phyloP scores from a whole-genome alignment of 495 filamentous ascomycete species.

The Aspergillus conjunctus region DNA sequence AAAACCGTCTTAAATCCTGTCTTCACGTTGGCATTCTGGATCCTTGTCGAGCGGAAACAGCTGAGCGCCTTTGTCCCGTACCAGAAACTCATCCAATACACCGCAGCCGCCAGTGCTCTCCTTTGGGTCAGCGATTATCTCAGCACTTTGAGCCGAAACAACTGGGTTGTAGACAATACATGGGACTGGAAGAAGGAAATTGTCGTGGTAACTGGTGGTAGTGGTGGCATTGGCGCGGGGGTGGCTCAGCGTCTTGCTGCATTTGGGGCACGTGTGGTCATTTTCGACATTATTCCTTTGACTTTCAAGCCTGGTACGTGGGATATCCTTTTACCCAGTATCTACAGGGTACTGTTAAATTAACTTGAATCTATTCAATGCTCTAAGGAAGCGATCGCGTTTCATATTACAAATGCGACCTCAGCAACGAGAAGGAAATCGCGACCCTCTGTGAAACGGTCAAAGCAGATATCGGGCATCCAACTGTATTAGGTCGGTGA shows the following conservation, averaged over 20 bases:
- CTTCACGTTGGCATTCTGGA: slow-evolving; percentile 4
- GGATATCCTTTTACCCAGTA: background rate
- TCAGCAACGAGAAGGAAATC: slow-evolving; percentile 65
- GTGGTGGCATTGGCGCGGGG: slow-evolving; percentile 60
- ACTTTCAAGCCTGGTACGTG: slow-evolving; percentile 54
- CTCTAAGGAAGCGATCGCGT: slow-evolving; percentile 30
- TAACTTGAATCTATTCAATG: background rate
- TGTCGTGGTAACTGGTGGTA: slow-evolving; percentile 65
- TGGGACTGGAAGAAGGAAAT: slow-evolving; percentile 66
- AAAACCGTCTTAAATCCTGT: slow-evolving; percentile 23
- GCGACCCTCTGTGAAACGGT: slow-evolving; percentile 62
- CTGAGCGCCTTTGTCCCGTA: background rate
- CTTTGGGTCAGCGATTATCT: slow-evolving; percentile 26
- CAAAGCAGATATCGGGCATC: slow-evolving; percentile 53
- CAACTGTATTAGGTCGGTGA: slow-evolving; percentile 20
- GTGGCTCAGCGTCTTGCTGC: slow-evolving; percentile 59
- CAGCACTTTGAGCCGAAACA: slow-evolving; percentile 44
- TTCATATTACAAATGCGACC: slow-evolving; percentile 73
- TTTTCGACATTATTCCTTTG: slow-evolving; percentile 62
- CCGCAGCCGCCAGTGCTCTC: slow-evolving; percentile 10
- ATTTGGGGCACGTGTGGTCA: slow-evolving; percentile 54
- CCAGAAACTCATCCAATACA: background rate
- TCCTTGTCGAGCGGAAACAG: background rate
- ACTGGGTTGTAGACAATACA: slow-evolving; percentile 50
- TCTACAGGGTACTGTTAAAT: background rate